phyloP scores from a whole-genome alignment of 768 basidiomycete species.

The Kwoniella newhampshirensis region DNA sequence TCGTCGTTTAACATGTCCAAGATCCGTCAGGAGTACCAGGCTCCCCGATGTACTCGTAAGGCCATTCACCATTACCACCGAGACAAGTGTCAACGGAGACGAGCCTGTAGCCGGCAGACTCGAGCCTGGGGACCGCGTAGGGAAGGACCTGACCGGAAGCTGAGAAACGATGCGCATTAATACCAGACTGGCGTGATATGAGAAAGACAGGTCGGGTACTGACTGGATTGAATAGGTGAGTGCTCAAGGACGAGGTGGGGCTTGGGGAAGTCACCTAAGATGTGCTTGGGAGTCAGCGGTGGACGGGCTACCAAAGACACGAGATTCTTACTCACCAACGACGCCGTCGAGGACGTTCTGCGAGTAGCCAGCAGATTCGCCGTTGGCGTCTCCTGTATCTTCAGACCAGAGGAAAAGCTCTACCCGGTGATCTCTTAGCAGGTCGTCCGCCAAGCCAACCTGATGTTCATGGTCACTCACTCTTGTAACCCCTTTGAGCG shows the following conservation, averaged over 20 bases:
- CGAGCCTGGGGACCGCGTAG: constrained; percentile 31
- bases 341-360: constrained; percentile 36
- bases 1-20: constrained; percentile 51
- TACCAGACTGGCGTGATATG: neutral
- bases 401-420: constrained; percentile 49
- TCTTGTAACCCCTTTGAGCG: constrained; percentile 50
- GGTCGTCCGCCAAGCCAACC: neutral
- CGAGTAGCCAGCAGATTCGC: constrained; percentile 30
- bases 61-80: constrained; percentile 46
- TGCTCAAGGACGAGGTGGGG: constrained; percentile 45
- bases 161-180: neutral
- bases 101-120: constrained; percentile 40
- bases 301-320: neutral
- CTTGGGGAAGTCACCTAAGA: constrained; percentile 20
- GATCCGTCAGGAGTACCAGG: constrained; percentile 42
- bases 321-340: constrained; percentile 6
- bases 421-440: neutral
- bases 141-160: constrained; percentile 42
- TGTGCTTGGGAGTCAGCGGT: neutral
- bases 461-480: constrained; percentile 20
- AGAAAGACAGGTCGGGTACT: constrained; percentile 4
- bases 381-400: constrained; percentile 42
- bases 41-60: constrained; percentile 46
- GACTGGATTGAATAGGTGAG: constrained; percentile 32
- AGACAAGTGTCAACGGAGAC: constrained; percentile 53